Conservation (phyloP, 495 filamentous ascomycete genomes). For the Podospora pseudopauciseta region DNA sequence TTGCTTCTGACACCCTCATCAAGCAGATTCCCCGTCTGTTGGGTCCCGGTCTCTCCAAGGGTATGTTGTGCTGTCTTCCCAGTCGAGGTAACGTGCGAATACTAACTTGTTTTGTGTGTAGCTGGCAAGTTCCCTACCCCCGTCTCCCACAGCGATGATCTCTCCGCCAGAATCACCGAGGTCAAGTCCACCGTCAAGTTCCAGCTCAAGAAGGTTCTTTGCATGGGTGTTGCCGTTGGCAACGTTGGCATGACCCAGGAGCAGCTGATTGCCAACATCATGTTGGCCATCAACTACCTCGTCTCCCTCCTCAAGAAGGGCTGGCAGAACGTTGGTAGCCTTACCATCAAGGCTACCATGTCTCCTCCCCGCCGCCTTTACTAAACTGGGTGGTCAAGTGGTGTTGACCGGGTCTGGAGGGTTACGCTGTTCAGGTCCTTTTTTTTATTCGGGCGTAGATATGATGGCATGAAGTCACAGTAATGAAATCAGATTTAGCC, state of each 20-base stretch:
- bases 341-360: constrained; percentile 99
- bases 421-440: background rate
- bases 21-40: constrained; percentile 99
- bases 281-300: constrained; percentile 98
- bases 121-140: constrained; percentile 99
- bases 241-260: constrained; percentile 97
- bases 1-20: constrained; percentile 93
- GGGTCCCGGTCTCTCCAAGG: constrained; percentile 97
- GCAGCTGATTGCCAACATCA: constrained; percentile 91
- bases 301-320: constrained; percentile 99
- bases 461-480: constrained; percentile 5
- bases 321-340: constrained; percentile 99
- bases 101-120: constrained; percentile 34
- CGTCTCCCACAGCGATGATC: constrained; percentile 91
- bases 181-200: constrained; percentile 99
- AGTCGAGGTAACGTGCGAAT: background rate
- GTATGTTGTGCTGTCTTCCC: constrained; percentile 24
- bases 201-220: constrained; percentile 99
- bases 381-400: constrained; percentile 3
- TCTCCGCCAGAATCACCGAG: constrained; percentile 89
- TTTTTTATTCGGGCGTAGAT: constrained; percentile 3
- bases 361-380: constrained; percentile 60
- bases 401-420: background rate
- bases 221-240: constrained; percentile 97
- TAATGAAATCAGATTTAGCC: constrained; percentile 7